Conservation (phyloP, 768 basidiomycete genomes). For the Infundibulicybe gibba region DNA sequence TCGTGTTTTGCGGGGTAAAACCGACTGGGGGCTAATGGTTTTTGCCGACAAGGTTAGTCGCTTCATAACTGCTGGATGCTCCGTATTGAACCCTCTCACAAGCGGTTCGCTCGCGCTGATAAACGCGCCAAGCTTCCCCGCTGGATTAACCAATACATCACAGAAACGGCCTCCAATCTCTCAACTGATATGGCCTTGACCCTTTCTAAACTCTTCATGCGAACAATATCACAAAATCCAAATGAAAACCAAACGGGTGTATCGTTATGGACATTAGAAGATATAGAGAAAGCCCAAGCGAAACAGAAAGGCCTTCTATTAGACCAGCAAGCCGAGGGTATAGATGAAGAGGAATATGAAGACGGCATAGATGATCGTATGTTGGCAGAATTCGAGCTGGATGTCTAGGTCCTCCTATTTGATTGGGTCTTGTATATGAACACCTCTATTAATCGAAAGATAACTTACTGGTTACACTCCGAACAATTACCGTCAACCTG, state of each 20-base stretch:
- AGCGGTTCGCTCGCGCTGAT: slow-evolving; percentile 91
- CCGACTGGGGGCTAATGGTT: slow-evolving; percentile 99
- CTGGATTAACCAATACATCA: slow-evolving; percentile 99
- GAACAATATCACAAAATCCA: slow-evolving; percentile 97
- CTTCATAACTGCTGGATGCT: not conserved
- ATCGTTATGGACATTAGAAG: slow-evolving; percentile 92
- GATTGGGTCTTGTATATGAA: too few relatives aligned
- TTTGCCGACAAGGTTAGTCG: slow-evolving; percentile 93
- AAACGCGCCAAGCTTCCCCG: slow-evolving; percentile 94
- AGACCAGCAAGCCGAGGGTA: slow-evolving; percentile 33
- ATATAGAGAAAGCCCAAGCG: slow-evolving; percentile 82
- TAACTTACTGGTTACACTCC: not conserved
- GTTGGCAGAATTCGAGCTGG: slow-evolving; percentile 55
- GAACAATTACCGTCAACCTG: slow-evolving; percentile 36
- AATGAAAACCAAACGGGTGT: slow-evolving; percentile 95
- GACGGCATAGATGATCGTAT: slow-evolving; percentile 65
- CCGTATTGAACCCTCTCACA: not conserved
- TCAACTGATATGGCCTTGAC: slow-evolving; percentile 98
- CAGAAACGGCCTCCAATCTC: slow-evolving; percentile 95
- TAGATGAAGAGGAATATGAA: slow-evolving; percentile 56
- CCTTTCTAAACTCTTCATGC: slow-evolving; percentile 93
- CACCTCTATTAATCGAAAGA: too few relatives aligned
- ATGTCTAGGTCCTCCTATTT: slow-evolving; percentile 22
- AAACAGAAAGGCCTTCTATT: slow-evolving; percentile 70
- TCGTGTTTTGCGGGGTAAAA: slow-evolving; percentile 95